Evolutionary conservation across 2,329 filamentous ascomycete species (phyloP), one percentile per base, ranked within the genome.

Genomic region (Chaetothyriales sp.): DNA sequence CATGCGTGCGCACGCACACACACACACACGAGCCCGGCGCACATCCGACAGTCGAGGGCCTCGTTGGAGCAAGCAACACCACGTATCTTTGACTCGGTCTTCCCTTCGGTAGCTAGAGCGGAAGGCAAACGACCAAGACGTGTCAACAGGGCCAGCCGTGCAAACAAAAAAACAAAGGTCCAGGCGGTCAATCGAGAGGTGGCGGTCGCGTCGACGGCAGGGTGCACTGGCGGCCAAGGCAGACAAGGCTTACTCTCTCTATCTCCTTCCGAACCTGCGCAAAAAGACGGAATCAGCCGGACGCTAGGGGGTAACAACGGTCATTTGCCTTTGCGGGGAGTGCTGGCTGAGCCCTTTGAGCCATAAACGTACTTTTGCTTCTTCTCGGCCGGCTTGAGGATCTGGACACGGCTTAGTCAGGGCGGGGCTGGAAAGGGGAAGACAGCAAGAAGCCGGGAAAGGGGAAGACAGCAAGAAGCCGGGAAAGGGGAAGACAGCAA

Each of bases 351-450:
- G 74, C 79, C 82, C 72, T 84, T 77, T 74, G 78, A 77, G 74
- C 77, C 77, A 75, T 82, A 79, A 69, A 94, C 89, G 78, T 94
- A 97, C 89, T 97, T 97, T 87, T 95, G 90, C 84, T 98, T 98
- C 84, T 98, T 98, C 81, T 98, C 92, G 72, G 92, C 92, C 67
- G 92, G 92, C 78, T 97, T 98, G 76, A 98, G 79, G 69, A 98
- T 97, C 88, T 94, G 25, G 50, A 46, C 44, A 47, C 48, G 49
- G 47, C 37, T 55, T 57, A 47, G 58, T 53, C 19, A 46, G 51
- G 18, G 19, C 9, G n/a, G n/a, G n/a, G n/a, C n/a, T n/a, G n/a
- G n/a, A n/a, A n/a, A n/a, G n/a, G n/a, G n/a, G n/a, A n/a, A n/a
- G n/a, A n/a, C n/a, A n/a, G n/a, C n/a, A n/a, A n/a, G n/a, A n/a